phyloP scores from a whole-genome alignment of 208 protist genomes.

The Trypanosoma lewisi region DNA sequence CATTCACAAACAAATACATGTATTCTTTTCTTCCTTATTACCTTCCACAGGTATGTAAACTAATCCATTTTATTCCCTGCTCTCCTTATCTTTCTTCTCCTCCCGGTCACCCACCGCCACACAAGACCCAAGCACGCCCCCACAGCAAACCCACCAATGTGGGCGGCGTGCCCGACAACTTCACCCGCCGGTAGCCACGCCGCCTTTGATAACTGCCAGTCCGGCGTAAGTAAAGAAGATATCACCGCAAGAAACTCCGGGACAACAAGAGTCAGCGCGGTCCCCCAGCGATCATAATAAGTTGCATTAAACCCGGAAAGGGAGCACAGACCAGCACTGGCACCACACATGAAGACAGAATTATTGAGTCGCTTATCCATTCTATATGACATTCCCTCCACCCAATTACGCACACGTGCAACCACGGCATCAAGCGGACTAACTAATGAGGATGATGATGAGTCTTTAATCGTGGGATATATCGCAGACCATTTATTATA shows the following conservation, averaged over 20 bases:
- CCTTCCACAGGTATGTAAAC: too few relatives aligned
- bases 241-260: slow-evolving; percentile 35
- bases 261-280: slow-evolving; percentile 29
- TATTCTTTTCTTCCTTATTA: neutral
- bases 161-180: slow-evolving; percentile 59
- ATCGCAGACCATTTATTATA: neutral
- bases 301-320: slow-evolving; percentile 56
- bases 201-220: neutral
- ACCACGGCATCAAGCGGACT: neutral
- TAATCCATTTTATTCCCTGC: too few relatives aligned
- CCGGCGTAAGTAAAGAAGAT: slow-evolving; percentile 7
- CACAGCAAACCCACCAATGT: slow-evolving; percentile 57
- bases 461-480: neutral
- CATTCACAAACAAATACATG: neutral
- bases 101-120: slow-evolving; percentile 26
- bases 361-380: slow-evolving; percentile 36
- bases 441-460: neutral
- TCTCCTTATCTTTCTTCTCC: neutral
- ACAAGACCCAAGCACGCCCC: slow-evolving; percentile 38
- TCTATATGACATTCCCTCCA: slow-evolving; percentile 20
- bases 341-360: slow-evolving; percentile 55
- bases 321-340: slow-evolving; percentile 51
- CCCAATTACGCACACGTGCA: slow-evolving; percentile 14
- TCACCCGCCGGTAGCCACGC: slow-evolving; percentile 34
- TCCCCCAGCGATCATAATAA: slow-evolving; percentile 37